A percentile compares a stretch with the other conserved stretches of the same genome.
These are phyloP conservation scores for Pseudozyma sp. DNA, from an alignment of 1,284 basidiomycete genomes.

Conservation along the genomic window DNA sequence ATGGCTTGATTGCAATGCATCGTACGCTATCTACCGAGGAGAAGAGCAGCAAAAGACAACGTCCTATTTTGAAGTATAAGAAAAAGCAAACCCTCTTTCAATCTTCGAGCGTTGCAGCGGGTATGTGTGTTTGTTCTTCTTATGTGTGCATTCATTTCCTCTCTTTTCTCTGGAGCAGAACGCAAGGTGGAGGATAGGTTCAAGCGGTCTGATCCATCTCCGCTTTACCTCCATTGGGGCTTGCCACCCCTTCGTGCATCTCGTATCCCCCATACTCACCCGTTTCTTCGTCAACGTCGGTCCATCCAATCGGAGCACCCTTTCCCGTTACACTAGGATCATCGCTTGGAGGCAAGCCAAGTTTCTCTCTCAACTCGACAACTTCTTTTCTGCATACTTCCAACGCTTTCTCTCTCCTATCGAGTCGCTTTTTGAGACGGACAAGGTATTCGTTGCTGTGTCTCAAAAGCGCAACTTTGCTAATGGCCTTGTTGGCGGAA, in stretches of 20 bases:
- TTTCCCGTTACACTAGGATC: constrained; percentile 40
- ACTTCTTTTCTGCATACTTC: constrained; percentile 78
- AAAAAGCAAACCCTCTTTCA: no score
- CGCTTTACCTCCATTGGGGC: constrained; percentile 5
- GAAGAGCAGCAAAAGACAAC: no score
- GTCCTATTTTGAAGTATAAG: no score
- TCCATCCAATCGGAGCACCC: constrained; percentile 33
- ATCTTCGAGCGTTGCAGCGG: no score
- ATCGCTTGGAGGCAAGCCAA: constrained; percentile 55
- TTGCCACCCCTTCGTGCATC: not conserved
- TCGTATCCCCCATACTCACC: constrained; percentile 5
- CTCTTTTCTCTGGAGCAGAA: not conserved
- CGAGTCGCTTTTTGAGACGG: constrained; percentile 80
- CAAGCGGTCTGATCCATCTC: constrained; percentile 45
- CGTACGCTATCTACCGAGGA: no score
- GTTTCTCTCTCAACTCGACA: constrained; percentile 73
- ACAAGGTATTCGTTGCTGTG: constrained; percentile 89
- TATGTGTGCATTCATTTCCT: no score
- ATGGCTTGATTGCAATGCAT: no score
- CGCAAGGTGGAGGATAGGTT: not conserved
- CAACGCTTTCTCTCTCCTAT: constrained; percentile 86
- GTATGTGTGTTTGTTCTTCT: not conserved
- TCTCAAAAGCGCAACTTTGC: constrained; percentile 89
- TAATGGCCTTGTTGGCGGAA: constrained; percentile 78
- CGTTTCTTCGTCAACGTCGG: constrained; percentile 2